Base-by-base conservation (phyloP, 106 monocot genomes). In the Apostasia shenzhenica region DNA sequence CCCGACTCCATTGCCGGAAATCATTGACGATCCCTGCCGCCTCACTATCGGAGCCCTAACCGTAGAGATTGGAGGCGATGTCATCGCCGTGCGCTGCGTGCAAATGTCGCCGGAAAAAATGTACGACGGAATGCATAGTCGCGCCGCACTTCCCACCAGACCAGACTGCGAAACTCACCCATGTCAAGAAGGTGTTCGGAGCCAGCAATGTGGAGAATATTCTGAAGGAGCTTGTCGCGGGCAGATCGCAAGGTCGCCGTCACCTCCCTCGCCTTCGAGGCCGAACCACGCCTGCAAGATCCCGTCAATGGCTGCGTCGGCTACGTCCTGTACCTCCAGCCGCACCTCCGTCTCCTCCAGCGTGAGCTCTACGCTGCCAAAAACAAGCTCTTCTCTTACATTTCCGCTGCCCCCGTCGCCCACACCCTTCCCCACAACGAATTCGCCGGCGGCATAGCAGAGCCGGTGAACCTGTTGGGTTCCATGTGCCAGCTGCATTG, bases 131-230 rank as follows among this genome's bases (percentile, higher is more conserved):
- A 5, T 94, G 93, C 78, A 75, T 89, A 2, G 90, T 90, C 78
- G 79, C 89, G n/a, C 93, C 89, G 2, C 89, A 93, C 77, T 93
- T 93, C 73, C 93, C 93, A 14, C 82, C 86, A 9, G 93, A 93
- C 77, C 73, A 93, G 60, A 86, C 83, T 2, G 46, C 67, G 54
- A 86, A 80, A 55, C 89, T 93, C 75, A 68, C 81, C 8, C 72
- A 73, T 59, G 93, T 93, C 7, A 89, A 93, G 86, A 77, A 77
- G 11, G 86, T 93, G 0, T 93, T 93, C 72, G 93, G 93, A 0
- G 93, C 93, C 13, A 93, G 89, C 76, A 93, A 89, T 59, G 86
- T 93, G 6, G 69, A 89, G 7, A 93, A 93, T 75, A 79, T 94
- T 2, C 84, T 94, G 44, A 87, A 82, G 70, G 93, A 90, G 26